These are phyloP conservation scores for Ceratocystiopsis minuta DNA, from an alignment of 2,329 filamentous ascomycete genomes.

Conservation along the genomic window DNA sequence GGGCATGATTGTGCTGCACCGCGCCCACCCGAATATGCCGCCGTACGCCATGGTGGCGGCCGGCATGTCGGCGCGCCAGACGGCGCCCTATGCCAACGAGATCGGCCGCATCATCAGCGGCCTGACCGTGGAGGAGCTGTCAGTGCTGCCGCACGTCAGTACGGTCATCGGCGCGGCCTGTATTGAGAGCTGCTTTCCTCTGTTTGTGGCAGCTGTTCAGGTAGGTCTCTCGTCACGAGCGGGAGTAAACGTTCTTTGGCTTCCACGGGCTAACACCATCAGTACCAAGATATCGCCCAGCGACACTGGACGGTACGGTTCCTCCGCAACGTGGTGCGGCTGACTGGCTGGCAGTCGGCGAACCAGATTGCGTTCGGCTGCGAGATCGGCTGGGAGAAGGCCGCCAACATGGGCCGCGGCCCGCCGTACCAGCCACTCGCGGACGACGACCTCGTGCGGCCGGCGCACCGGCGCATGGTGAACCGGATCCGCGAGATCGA, in stretches of 20 bases:
- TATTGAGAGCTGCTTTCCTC: slow-evolving; percentile 61
- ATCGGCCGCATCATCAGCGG: slow-evolving; percentile 71
- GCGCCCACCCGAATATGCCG: slow-evolving; percentile 77
- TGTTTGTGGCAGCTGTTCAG: slow-evolving; percentile 75
- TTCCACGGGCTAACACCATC: slow-evolving; percentile 6
- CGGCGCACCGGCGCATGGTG: slow-evolving; percentile 30
- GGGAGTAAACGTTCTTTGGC: not conserved
- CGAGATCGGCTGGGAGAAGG: slow-evolving; percentile 67
- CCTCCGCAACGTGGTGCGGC: slow-evolving; percentile 54
- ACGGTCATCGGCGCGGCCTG: slow-evolving; percentile 65
- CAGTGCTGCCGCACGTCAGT: slow-evolving; percentile 41
- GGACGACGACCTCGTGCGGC: slow-evolving; percentile 20
- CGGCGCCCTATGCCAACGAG: slow-evolving; percentile 49
- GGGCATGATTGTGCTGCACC: slow-evolving; percentile 63
- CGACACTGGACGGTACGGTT: slow-evolving; percentile 61
- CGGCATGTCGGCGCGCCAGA: slow-evolving; percentile 55
- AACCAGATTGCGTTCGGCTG: slow-evolving; percentile 67
- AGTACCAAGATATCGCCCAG: slow-evolving; percentile 56
- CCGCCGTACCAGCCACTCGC: slow-evolving; percentile 47
- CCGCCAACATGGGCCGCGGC: slow-evolving; percentile 53
- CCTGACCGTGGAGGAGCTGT: slow-evolving; percentile 37
- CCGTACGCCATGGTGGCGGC: slow-evolving; percentile 79
- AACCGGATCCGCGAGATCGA: slow-evolving; percentile 30
- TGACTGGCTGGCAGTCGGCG: slow-evolving; percentile 79
- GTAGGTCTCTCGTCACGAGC: too few relatives aligned